Evolutionary conservation across 2,329 filamentous ascomycete genomes (phyloP).

Genomic region (Cylindrodendrum hubeiense): DNA sequence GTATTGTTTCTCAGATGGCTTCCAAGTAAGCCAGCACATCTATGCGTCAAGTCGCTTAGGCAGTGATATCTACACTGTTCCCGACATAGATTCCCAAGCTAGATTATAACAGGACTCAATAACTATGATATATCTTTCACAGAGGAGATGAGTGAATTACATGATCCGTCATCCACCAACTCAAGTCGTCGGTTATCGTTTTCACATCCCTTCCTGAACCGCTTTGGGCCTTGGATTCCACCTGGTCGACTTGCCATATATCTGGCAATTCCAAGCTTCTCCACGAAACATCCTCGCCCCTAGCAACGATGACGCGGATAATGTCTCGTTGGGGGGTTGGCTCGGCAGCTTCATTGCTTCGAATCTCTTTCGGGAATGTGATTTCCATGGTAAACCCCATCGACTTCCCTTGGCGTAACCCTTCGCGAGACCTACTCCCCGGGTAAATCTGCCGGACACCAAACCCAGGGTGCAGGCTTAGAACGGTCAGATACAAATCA

Average conservation of each 20-base stretch:
- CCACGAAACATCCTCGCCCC: neutral
- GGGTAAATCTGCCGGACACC: conserved; percentile 2
- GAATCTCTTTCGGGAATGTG: neutral
- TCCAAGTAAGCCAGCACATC: neutral
- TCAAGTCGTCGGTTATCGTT: neutral
- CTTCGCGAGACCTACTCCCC: neutral
- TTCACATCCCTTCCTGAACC: neutral
- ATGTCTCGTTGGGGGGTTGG: neutral
- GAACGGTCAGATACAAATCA: neutral
- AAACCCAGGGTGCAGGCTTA: conserved; percentile 1
- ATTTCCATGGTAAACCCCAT: neutral
- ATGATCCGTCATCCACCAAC: neutral
- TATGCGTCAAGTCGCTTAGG: neutral
- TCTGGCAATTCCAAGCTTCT: conserved; percentile 10
- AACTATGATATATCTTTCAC: neutral
- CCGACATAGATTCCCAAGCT: too few species aligned
- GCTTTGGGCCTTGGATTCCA: neutral
- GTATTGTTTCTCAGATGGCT: conserved; percentile 27
- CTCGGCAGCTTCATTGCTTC: too few species aligned
- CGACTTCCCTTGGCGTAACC: neutral
- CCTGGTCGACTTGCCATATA: conserved; percentile 7
- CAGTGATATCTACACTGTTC: too few species aligned
- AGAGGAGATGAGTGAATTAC: neutral
- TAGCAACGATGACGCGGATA: conserved; percentile 6
- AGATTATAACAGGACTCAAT: neutral